phyloP scores from a whole-genome alignment of 2,329 filamentous ascomycete species.

The Pezicula carpinea region DNA sequence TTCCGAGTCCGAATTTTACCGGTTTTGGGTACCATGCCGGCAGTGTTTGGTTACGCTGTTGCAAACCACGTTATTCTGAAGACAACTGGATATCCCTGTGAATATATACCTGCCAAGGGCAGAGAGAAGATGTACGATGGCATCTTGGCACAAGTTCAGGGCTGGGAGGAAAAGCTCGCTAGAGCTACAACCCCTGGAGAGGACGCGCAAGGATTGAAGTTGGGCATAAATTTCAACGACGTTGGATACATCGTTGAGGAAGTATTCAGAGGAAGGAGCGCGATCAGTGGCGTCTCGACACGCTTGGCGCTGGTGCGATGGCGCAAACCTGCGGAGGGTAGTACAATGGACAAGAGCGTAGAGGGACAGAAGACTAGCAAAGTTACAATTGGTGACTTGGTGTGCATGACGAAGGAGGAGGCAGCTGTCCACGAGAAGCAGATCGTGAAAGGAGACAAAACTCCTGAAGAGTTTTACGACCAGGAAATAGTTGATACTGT shows the following conservation, averaged over 20 bases:
- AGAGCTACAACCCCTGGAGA: conserved; percentile 44
- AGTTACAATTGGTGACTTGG: conserved; percentile 65
- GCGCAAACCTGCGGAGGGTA: conserved; percentile 56
- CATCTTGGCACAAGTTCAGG: conserved; percentile 71
- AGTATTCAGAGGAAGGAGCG: conserved; percentile 77
- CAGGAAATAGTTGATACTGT: conserved; percentile 62
- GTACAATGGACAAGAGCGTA: conserved; percentile 56
- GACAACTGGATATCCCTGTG: conserved; percentile 76
- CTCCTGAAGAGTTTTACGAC: conserved; percentile 70
- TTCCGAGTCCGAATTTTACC: conserved; percentile 94
- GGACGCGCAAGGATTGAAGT: conserved; percentile 62
- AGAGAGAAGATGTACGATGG: conserved; percentile 90
- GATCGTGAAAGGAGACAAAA: conserved; percentile 66
- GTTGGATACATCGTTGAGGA: conserved; percentile 88
- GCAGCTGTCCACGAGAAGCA: conserved; percentile 74
- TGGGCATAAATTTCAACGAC: conserved; percentile 74
- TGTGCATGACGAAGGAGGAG: conserved; percentile 93
- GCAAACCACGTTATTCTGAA: conserved; percentile 91
- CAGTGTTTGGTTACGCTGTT: conserved; percentile 85
- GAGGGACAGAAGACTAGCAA: conserved; percentile 75
- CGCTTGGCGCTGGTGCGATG: conserved; percentile 78
- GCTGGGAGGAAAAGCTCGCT: conserved; percentile 67
- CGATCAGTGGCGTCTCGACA: conserved; percentile 75
- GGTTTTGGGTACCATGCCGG: conserved; percentile 94
- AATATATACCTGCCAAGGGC: conserved; percentile 75